Evolutionary conservation across 169 alveolate species (phyloP), one percentile per base, ranked within the genome.

Genomic region (Plasmodium berghei): DNA sequence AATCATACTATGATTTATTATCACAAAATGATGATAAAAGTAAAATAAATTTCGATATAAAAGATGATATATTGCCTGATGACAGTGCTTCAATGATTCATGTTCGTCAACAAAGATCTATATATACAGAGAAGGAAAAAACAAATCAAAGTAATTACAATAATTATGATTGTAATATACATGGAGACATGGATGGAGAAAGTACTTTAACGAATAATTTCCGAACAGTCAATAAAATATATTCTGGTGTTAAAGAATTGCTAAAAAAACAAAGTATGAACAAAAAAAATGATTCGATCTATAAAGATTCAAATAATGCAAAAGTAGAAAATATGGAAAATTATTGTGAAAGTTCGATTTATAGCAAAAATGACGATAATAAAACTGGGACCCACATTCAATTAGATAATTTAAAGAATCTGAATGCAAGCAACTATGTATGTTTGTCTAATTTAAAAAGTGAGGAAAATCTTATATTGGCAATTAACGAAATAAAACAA

Each of bases 1-100:
- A 72, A 72, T 72, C 87, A 45, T 16, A 54, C 4, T 24, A 56
- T 9, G 59, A 72, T 12, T 10, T 72, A 20, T 54, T 28, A n/a
- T 24, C 46, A 14, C 59, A 1, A 1, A 24, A 54, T 16, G 48
- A 55, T 40, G 61, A 34, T 3, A 69, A 69, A 26, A 10, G 18
- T 10, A n/a, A 58, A 28, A 14, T 34, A 22, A 75, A 75, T 10
- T 75, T 63, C 20, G 89, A 75, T n/a, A 58, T 49, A 26, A 75
- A 75, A 56, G 89, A 75, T 64, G 89, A 75, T 62, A 59, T 75
- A 1, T 46, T 75, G 40, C 89, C 89, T 24, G 89, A 75, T 18
- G 89, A 75, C 34, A 75, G 89, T 42, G 89, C 89, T n/a, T 75
- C 89, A 12, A 75, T 75, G 89, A 75, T 75, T 24, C 72, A 75